Evolutionary conservation across 352 stramenopile species (phyloP).

Genomic region (Globisporangium paroecandrum): DNA sequence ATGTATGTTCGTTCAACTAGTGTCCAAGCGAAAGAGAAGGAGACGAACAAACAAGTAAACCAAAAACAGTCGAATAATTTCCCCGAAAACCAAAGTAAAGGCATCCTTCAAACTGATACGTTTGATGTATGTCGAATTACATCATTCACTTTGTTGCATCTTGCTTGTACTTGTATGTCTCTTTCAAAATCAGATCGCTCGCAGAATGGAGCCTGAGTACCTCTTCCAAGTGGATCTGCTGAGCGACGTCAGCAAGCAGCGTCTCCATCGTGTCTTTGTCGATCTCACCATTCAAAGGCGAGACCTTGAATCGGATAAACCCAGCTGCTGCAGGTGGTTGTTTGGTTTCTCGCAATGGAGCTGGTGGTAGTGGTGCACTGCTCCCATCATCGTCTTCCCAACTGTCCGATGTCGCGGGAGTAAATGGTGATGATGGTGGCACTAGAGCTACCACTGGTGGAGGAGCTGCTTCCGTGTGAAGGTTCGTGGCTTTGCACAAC

Average conservation of each 20-base stretch:
- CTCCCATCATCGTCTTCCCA: conserved; percentile 12
- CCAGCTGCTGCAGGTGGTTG: conserved; percentile 13
- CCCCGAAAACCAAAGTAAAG: too few species aligned
- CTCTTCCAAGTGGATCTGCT: conserved; percentile 13
- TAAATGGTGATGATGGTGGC: neutral
- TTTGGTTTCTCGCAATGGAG: conserved; percentile 1
- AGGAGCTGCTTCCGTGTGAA: conserved; percentile 31
- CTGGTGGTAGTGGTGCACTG: neutral
- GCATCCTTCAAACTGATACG: too few species aligned
- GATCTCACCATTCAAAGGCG: conserved; percentile 22
- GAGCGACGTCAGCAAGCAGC: conserved; percentile 25
- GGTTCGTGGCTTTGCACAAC: conserved; percentile 44
- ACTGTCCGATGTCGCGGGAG: conserved; percentile 12
- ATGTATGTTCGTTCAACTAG: neutral
- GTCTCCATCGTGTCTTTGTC: conserved; percentile 14
- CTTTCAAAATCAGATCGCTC: conserved; percentile 7
- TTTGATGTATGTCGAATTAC: neutral
- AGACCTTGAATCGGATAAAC: conserved; percentile 38
- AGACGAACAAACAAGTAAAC: neutral
- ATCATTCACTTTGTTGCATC: neutral
- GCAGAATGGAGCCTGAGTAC: conserved; percentile 1
- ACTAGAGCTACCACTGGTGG: neutral
- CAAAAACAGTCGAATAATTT: neutral
- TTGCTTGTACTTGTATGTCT: neutral
- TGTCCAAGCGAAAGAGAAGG: neutral